A percentile compares a stretch with the other conserved stretches of the same genome.
phyloP scores from a whole-genome alignment of 768 basidiomycete species.

The Trametes cinnabarina region DNA sequence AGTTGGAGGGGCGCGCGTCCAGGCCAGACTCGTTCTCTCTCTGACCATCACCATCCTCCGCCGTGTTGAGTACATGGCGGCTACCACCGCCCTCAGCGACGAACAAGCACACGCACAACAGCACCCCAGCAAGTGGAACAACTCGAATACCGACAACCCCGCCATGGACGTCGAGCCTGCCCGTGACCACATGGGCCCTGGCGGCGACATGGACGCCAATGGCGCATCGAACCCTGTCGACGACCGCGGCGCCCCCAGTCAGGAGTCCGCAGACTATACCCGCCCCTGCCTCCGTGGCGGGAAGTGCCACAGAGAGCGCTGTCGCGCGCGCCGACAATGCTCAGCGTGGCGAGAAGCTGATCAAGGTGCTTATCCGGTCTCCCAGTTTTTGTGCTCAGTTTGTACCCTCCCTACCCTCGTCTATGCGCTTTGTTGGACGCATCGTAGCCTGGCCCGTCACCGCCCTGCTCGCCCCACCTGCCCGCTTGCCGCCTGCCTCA shows the following conservation, averaged over 20 bases:
- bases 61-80: constrained; percentile 15
- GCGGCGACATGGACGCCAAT: constrained; percentile 20
- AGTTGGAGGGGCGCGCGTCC: neutral
- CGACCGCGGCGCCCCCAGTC: constrained; percentile 19
- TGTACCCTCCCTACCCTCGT: constrained; percentile 41
- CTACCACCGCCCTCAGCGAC: constrained; percentile 13
- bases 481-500: constrained; percentile 1
- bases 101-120: neutral
- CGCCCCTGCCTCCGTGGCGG: constrained; percentile 14
- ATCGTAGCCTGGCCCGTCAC: constrained; percentile 13
- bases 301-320: constrained; percentile 8
- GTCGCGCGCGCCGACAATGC: constrained; percentile 17
- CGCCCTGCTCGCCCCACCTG: constrained; percentile 5
- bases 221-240: constrained; percentile 22
- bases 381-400: constrained; percentile 9
- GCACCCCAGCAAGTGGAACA: constrained; percentile 19
- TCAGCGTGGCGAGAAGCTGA: constrained; percentile 31
- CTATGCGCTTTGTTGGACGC: constrained; percentile 49
- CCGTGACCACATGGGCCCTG: constrained; percentile 21
- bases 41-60: constrained; percentile 3
- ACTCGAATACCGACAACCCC: neutral
- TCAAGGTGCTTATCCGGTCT: constrained; percentile 35
- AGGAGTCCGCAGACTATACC: constrained; percentile 20
- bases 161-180: constrained; percentile 20
- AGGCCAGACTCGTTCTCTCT: neutral